Evolutionary conservation across 2,329 filamentous ascomycete genomes (phyloP), one percentile per base, ranked within the genome.

Genomic region (Diplodia seriata): DNA sequence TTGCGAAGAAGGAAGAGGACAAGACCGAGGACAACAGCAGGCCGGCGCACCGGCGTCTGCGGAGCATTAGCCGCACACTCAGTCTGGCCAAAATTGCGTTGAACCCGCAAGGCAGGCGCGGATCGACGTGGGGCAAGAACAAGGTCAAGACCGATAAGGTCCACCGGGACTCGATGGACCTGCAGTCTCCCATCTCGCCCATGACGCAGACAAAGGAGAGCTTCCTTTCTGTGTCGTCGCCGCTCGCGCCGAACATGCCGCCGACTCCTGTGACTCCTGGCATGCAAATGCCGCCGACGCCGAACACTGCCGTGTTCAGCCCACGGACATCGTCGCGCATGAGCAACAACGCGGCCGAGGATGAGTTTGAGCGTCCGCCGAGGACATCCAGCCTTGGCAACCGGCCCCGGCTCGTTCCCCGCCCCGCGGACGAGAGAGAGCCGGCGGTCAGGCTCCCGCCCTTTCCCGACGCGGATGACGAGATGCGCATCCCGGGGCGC

Each of bases 1-100:
- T 76, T 69, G 78, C 76, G 38, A 77, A 76, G 55, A 67, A 67
- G 55, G 66, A 64, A 23, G 66, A 56, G 23, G 38, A 59, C 49
- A 64, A 62, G 57, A 20, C 43, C 5, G 38, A 51, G 50, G 55
- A 55, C 1, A 54, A 9, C 18, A 38, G 55, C 53, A 66, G 59
- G 61, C 62, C 68, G 12, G 70, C 77, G 2, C 77, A 79, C 72
- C 74, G 71, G 67, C 77, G 78, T 3, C 71, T 79, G 26, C 74
- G 78, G 11, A 77, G 75, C 47, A 79, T 79, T 57, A 78, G 76
- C 1, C 75, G 76, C 71, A 77, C 75, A 56, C 74, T 79, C 3
- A 76, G 77, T 1, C 74, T 79, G 1, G 78, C 78, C 40, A 76
- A 76, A 68, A 78, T 79, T 33, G 76, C 78, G 57, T 77, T 79